Base-by-base conservation (phyloP, 2,329 filamentous ascomycete species). In the Periconia sp. region DNA sequence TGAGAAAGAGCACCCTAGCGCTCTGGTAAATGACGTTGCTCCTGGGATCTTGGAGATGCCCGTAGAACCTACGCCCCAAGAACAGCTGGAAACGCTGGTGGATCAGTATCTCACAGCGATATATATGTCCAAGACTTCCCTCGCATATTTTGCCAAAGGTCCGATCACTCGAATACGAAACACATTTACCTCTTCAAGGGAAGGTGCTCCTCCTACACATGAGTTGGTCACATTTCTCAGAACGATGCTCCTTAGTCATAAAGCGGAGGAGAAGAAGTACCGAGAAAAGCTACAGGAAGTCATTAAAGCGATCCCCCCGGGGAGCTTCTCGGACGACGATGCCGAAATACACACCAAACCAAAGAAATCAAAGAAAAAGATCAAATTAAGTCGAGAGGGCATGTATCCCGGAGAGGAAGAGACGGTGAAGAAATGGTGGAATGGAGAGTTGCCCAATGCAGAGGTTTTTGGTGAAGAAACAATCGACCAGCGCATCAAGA, bases 91-190 rank as follows among this genome's bases (percentile, higher is more conserved):
- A 79, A 82, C 48, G 5, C 45, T 67, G 12, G 52, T 63, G 3
- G 60, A 63, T 17, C 61, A 71, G 33, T 72, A 71, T 44, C 59
- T 78, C 15, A 73, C 77, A 11, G 68, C 73, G 22, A 55, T 78
- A 50, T 78, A 80, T 63, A 55, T 73, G 9, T 72, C 65, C 7
- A 71, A 88, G 79, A 88, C 87, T 23, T 89, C 88, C 3, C 73
- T 92, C 43, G 88, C 88, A 44, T 94, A 92, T 68, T 92, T 92
- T 68, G 86, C 86, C 15, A 94, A 94, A 72, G 89, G 88, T 1
- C 87, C 89, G 1, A 73, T 94, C 15, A 89, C 88, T 31, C 80
- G 88, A 55, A 85, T 87, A 32, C 81, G 88, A 46, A 86, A 85
- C 33, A 81, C 84, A 11, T 89, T 89, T 50, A 82, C 85, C 43